Percentiles rank a stretch among this genome's conserved stretches.
Evolutionary conservation across 768 basidiomycete species (phyloP).

Genomic region (Boletus speciosus): DNA sequence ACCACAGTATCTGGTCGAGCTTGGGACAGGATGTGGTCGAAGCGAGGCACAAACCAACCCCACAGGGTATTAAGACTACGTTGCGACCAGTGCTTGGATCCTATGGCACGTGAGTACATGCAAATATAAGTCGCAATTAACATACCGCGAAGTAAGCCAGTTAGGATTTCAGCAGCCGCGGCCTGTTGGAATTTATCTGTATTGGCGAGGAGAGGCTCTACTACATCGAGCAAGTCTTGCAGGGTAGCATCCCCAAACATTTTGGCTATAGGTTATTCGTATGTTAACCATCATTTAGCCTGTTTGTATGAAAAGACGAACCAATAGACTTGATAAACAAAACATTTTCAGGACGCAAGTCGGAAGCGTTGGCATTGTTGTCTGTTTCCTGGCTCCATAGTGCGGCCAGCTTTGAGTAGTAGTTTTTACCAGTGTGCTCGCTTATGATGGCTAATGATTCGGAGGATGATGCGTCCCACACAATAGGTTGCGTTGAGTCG

Average conservation of each 20-base stretch:
- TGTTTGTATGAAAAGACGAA: conserved; percentile 34
- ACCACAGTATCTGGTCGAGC: conserved; percentile 83
- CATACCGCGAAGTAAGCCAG: conserved; percentile 72
- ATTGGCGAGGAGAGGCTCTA: conserved; percentile 63
- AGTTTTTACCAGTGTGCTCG: conserved; percentile 45
- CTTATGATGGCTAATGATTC: conserved; percentile 51
- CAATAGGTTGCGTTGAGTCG: conserved; percentile 29
- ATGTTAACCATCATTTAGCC: conserved; percentile 37
- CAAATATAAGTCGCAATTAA: not conserved
- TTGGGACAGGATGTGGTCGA: conserved; percentile 63
- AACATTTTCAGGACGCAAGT: conserved; percentile 54
- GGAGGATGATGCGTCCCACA: conserved; percentile 56
- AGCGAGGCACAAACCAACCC: conserved; percentile 63
- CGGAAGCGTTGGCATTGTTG: conserved; percentile 47
- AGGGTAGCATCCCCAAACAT: conserved; percentile 54
- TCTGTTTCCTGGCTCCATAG: conserved; percentile 83
- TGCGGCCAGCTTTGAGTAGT: conserved; percentile 55
- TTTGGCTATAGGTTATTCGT: conserved; percentile 47
- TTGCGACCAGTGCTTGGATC: conserved; percentile 82
- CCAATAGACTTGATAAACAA: conserved; percentile 48
- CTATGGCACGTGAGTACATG: conserved; percentile 33
- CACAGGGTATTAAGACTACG: conserved; percentile 54
- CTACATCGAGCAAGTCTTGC: conserved; percentile 47
- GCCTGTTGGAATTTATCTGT: conserved; percentile 83
- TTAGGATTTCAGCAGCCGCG: conserved; percentile 69